Conservation (phyloP, 148 eudicot species). For the Nyssa sinensis region DNA sequence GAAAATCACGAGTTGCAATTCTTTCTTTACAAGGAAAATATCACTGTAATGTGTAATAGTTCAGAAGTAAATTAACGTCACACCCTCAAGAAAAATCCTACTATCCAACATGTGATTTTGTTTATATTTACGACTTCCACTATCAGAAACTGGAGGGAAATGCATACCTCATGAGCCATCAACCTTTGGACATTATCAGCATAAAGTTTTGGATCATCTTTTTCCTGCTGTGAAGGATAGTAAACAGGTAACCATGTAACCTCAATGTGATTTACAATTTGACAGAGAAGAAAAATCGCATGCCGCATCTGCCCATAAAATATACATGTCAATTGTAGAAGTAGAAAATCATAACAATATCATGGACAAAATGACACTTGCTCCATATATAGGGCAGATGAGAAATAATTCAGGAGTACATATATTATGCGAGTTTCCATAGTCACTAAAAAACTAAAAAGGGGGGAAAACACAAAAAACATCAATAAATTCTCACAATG, state of each 20-base stretch:
- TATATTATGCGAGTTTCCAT: not conserved
- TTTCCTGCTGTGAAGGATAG: slow-evolving; percentile 84
- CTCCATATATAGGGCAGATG: not conserved
- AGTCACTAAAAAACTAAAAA: no score
- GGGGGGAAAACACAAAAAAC: no score
- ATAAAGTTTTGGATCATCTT: slow-evolving; percentile 83
- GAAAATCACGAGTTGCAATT: not conserved
- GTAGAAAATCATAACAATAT: not conserved
- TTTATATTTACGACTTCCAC: not conserved
- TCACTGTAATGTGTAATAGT: not conserved
- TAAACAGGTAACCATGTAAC: slow-evolving; percentile 74
- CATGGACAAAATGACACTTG: not conserved
- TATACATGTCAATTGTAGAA: slow-evolving; percentile 5
- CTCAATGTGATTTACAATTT: slow-evolving; percentile 78
- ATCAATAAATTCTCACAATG: not conserved
- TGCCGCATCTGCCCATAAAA: slow-evolving; percentile 73
- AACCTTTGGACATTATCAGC: slow-evolving; percentile 75
- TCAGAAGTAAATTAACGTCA: no score
- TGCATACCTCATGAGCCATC: slow-evolving; percentile 87
- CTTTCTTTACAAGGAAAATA: not conserved
- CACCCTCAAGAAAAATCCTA: not conserved
- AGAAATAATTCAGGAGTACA: not conserved
- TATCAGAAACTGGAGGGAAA: slow-evolving; percentile 7
- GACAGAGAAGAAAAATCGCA: slow-evolving; percentile 82
- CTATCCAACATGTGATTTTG: not conserved